Percentiles rank a stretch among this genome's conserved stretches.
Evolutionary conservation across 371 early-diverging fungal genomes (phyloP).

Genomic region (Sporodiniella umbellata): DNA sequence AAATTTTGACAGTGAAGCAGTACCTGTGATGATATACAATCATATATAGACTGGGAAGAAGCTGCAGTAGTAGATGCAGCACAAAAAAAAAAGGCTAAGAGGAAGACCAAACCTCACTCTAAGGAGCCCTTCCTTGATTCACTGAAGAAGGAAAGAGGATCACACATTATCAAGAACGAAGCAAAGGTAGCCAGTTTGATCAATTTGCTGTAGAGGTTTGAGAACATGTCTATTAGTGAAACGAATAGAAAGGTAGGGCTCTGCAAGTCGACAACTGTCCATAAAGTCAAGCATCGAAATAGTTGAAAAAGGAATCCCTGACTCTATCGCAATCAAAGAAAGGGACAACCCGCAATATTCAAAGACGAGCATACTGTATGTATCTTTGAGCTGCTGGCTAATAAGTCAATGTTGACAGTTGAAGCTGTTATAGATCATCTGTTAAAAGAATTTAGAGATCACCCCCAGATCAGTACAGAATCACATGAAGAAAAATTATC

Average conservation of each 20-base stretch:
- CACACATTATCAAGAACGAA: conserved; percentile 17
- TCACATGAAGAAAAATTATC: conserved; percentile 17
- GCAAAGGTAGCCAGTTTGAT: conserved; percentile 17
- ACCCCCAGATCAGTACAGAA: conserved; percentile 4
- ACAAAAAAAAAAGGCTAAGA: conserved; percentile 15
- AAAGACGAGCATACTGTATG: conserved; percentile 8
- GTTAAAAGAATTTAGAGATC: no score
- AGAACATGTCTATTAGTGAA: conserved; percentile 18
- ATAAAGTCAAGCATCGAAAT: conserved; percentile 6
- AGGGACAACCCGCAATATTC: conserved; percentile 13
- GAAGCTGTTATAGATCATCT: neutral
- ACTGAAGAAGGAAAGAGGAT: conserved; percentile 14
- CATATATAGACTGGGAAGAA: conserved; percentile 15
- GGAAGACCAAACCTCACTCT: conserved; percentile 16
- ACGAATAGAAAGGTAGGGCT: conserved; percentile 7
- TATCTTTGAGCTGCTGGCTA: neutral
- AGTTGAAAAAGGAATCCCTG: conserved; percentile 15
- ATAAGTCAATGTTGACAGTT: neutral
- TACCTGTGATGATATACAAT: conserved; percentile 14
- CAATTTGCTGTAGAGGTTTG: conserved; percentile 19
- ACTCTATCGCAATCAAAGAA: conserved; percentile 17
- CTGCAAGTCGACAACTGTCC: conserved; percentile 2
- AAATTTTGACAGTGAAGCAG: no score
- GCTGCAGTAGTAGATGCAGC: conserved; percentile 15
- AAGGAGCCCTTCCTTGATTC: conserved; percentile 13